Evolutionary conservation across 495 filamentous ascomycete species (phyloP), one percentile per base, ranked within the genome.

Genomic region (Neurospora tetrasperma): DNA sequence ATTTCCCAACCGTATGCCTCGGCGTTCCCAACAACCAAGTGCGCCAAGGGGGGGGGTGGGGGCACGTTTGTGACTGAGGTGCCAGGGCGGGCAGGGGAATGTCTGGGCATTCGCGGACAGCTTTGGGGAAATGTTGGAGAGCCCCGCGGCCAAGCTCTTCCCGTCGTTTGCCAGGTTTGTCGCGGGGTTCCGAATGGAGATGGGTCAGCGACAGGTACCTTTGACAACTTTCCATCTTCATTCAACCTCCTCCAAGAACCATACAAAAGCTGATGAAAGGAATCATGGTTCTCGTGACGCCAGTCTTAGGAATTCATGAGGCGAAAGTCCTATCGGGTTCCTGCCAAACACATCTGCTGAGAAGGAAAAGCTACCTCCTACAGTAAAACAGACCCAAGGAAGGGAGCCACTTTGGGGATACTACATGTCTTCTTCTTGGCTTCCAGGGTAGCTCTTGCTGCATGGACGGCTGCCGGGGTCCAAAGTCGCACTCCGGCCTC

Each of bases 71-170:
- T 31, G 27, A 38, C 35, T 5, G 35, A 38, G 35, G 20, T 16
- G 23, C 39, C 39, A 39, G 39, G 39, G 39, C 39, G 7, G 39
- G 39, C 39, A 39, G 39, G 39, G 39, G 39, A 8, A 39, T 39
- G 39, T 39, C 39, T 39, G 39, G 39, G 20, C 39, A 16, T 68
- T 43, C 69, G 42, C 74, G 74, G 74, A 74, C 74, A 42, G 71
- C 20, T 72, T 75, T 75, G 74, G 74, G 74, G 74, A 69, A 74
- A 71, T 54, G 48, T 75, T 72, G 70, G 73, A 74, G 70, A 71
- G 41, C 73, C 46, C 40, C 31, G 38, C 59, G 66, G 48, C 14
- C 40, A 66, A 66, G 54, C 54, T 66, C 54, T 14, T 14, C 27
- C 27, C 27, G 27, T 31, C 27, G 14, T 66, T 66, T 66, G 54